phyloP scores from a whole-genome alignment of 2,329 filamentous ascomycete genomes.

The Sarocladium brachiariae region DNA sequence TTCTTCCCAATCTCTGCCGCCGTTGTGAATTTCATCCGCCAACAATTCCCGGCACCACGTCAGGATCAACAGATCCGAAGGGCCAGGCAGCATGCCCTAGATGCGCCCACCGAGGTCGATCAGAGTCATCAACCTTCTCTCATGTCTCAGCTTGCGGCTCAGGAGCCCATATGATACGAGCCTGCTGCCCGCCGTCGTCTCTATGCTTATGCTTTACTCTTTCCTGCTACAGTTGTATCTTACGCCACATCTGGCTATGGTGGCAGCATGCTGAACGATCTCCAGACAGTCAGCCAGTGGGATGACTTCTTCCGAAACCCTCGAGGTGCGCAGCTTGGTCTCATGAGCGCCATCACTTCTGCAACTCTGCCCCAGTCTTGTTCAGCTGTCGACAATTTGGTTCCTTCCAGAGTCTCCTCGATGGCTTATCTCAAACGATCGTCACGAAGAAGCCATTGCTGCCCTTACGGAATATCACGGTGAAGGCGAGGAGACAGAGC shows the following conservation, averaged over 20 bases:
- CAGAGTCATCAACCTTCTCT: slow-evolving; percentile 19
- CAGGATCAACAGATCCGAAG: slow-evolving; percentile 17
- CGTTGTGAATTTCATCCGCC: slow-evolving; percentile 14
- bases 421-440: slow-evolving; percentile 47
- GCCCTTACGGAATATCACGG: slow-evolving; percentile 47
- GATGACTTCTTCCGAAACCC: slow-evolving; percentile 32
- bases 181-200: slow-evolving; percentile 22
- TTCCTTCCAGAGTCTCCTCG: slow-evolving; percentile 55
- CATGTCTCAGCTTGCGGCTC: slow-evolving; percentile 20
- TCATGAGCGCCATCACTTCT: slow-evolving; percentile 37
- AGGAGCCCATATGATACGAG: slow-evolving; percentile 23
- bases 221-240: slow-evolving; percentile 27
- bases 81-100: slow-evolving; percentile 12
- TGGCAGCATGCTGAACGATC: slow-evolving; percentile 42
- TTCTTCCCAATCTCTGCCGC: neutral
- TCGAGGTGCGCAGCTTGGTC: slow-evolving; percentile 21
- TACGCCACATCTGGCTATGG: slow-evolving; percentile 41
- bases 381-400: slow-evolving; percentile 36
- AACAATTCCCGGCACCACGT: slow-evolving; percentile 20
- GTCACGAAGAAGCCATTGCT: slow-evolving; percentile 39
- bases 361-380: slow-evolving; percentile 38
- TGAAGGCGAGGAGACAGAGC: slow-evolving; percentile 33
- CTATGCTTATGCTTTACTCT: slow-evolving; percentile 26
- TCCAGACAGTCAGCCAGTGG: slow-evolving; percentile 37
- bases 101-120: neutral